Evolutionary conservation across 2,329 filamentous ascomycete genomes (phyloP), one percentile per base, ranked within the genome.

Genomic region (Orbilia blumenaviensis): DNA sequence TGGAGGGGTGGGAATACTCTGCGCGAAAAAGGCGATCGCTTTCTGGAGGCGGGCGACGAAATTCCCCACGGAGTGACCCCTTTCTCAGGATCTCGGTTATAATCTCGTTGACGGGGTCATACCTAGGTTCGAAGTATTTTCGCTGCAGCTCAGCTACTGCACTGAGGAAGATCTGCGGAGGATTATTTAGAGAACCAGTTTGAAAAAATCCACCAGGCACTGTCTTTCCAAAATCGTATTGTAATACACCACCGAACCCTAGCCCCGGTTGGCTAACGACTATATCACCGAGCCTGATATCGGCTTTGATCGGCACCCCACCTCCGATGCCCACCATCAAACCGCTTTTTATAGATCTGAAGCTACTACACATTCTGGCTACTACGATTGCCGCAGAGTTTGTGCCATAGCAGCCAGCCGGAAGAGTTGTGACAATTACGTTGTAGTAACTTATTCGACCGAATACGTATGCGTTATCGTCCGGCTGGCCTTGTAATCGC

Each of bases 261-360:
- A 23, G 10, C 4, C 14, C 18, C 10, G 63, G 63, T 10, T 32
- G 10, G 23, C 63, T 56, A 1, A 66, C 63, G 7, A 66, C 63
- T 12, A 66, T 34, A 36, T 66, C 63, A n/a, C 63, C 63, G 1
- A 56, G 46, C 18, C 48, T 29, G 18, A 67, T 18, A 36, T 67
- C 64, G 14, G 12, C 18, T 34, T 9, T 6, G 9, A n/a, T 7
- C 21, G 63, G 63, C 18, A 29, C 63, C 32, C 63, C 63, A 58
- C 63, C 63, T 18, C 3, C 63, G 32, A 66, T 56, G 0, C 63
- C 63, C n/a, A 66, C 63, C 48, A 66, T 44, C 18, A 66, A 34
- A 56, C 48, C 46, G 12, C 16, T n/a, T 18, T 2, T 44, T 42
- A 66, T 44, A 56, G 32, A 56, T 23, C 44, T 48, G 18, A 66